Evolutionary conservation across 208 protist genomes (phyloP), one percentile per base, ranked within the genome.

Genomic region (Leishmania aethiopica): DNA sequence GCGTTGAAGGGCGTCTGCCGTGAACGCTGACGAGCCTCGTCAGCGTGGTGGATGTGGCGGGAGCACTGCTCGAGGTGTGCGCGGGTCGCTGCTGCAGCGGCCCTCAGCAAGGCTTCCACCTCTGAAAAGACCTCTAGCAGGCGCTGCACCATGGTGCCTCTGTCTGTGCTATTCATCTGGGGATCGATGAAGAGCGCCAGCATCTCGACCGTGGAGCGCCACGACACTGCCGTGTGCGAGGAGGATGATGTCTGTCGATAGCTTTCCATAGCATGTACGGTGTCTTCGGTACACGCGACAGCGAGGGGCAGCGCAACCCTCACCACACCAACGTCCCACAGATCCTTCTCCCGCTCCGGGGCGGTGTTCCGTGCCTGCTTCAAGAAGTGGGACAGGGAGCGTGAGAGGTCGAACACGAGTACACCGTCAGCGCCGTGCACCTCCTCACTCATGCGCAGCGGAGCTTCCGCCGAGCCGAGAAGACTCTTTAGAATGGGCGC

Each of bases 351-450:
- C 25, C 79, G 79, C 55, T 40, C 62, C 45, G 71, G 76, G n/a
- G 73, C 64, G 55, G 81, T 67, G 8, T 49, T 35, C 70, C 67
- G 73, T 10, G 87, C 87, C 49, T 89, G 74, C 25, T 84, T 86
- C 17, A 79, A 79, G 70, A 96, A 91, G 79, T 95, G 88, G 3
- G 86, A 75, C 11, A 96, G 77, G 28, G 92, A 90, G 51, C 95
- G 89, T 3, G 91, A 87, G 22, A 96, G 72, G 59, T 96, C 95
- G 64, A 96, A 96, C 11, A 96, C 59, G 15, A 95, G 80, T 17
- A 85, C 77, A 25, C 84, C 89, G 22, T 90, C 90, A 10, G 82
- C 84, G 2, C 25, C 32, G 66, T 70, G 59, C 28, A 90, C 40
- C 19, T 67, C 71, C 6, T 83, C 11, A 35, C 40, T 92, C 49